Evolutionary conservation across 2,329 filamentous ascomycete genomes (phyloP).

Genomic region (Ambrosiella xylebori): DNA sequence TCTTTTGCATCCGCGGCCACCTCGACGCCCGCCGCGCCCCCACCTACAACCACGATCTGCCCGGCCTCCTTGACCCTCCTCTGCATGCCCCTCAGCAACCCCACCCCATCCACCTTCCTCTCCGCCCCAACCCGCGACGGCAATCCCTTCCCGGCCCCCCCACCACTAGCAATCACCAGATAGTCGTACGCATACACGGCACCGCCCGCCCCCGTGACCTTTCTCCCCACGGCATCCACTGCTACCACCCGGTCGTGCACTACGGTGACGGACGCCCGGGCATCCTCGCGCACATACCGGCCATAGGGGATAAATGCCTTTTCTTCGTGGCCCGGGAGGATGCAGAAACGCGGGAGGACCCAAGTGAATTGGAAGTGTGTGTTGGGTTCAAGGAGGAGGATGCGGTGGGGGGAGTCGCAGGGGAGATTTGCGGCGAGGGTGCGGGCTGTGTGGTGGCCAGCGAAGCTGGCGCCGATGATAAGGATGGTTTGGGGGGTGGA

Average conservation of each 20-base stretch:
- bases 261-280: background rate
- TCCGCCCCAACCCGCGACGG: conserved; percentile 31
- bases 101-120: conserved; percentile 26
- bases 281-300: conserved; percentile 21
- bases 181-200: conserved; percentile 27
- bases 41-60: conserved; percentile 35
- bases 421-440: conserved; percentile 32
- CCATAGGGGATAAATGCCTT: conserved; percentile 45
- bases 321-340: conserved; percentile 35
- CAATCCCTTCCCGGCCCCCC: conserved; percentile 25
- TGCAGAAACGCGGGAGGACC: conserved; percentile 40
- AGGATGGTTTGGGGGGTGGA: conserved; percentile 29
- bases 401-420: conserved; percentile 27
- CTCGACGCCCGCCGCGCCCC: conserved; percentile 45
- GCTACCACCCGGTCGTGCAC: background rate
- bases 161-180: conserved; percentile 40
- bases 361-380: conserved; percentile 45
- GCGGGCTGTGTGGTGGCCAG: conserved; percentile 32
- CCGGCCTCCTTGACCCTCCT: conserved; percentile 25
- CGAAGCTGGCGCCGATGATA: conserved; percentile 40
- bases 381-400: conserved; percentile 41
- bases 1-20: conserved; percentile 42
- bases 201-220: background rate
- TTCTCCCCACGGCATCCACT: background rate
- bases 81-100: conserved; percentile 30